phyloP scores from a whole-genome alignment of 441 rosid species.

The Manihot esculenta region DNA sequence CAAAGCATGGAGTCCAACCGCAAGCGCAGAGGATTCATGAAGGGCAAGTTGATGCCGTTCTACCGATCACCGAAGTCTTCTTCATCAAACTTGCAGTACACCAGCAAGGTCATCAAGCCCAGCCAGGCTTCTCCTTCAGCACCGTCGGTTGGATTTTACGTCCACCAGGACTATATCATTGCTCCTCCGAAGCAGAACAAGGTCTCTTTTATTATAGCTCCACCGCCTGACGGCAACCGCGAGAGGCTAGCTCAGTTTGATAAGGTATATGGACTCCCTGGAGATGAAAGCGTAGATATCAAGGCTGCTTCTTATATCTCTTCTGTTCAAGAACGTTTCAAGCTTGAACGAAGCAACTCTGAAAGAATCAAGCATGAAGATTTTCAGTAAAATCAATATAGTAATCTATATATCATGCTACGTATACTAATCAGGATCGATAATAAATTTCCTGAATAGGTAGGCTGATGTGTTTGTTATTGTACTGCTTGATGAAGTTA shows the following conservation, averaged over 20 bases:
- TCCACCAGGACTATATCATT: conserved; percentile 35
- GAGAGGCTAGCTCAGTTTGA: conserved; percentile 32
- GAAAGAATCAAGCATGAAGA: conserved; percentile 25
- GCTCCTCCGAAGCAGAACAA: conserved; percentile 33
- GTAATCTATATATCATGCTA: too few species aligned
- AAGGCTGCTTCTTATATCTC: conserved; percentile 50
- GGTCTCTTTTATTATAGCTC: conserved; percentile 37
- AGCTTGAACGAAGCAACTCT: conserved; percentile 42
- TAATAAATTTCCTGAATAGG: not conserved
- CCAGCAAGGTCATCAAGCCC: conserved; percentile 27
- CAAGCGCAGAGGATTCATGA: conserved; percentile 52
- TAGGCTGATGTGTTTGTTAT: not conserved
- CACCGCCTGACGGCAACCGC: conserved; percentile 3
- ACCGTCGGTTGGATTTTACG: conserved; percentile 27
- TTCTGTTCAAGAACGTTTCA: conserved; percentile 59
- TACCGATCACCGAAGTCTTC: conserved; percentile 32
- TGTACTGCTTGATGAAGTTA: too few species aligned
- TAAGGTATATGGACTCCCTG: conserved; percentile 35
- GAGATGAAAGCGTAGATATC: conserved; percentile 43
- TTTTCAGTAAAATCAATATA: not conserved
- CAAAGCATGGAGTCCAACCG: conserved; percentile 39
- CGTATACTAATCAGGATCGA: too few species aligned
- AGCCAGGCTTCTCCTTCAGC: conserved; percentile 28
- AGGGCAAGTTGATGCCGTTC: conserved; percentile 52
- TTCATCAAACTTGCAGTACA: conserved; percentile 30